A percentile compares a stretch with the other conserved stretches of the same genome.
Evolutionary conservation across 305 asterid species (phyloP).

Genomic region (Rubia occidens): DNA sequence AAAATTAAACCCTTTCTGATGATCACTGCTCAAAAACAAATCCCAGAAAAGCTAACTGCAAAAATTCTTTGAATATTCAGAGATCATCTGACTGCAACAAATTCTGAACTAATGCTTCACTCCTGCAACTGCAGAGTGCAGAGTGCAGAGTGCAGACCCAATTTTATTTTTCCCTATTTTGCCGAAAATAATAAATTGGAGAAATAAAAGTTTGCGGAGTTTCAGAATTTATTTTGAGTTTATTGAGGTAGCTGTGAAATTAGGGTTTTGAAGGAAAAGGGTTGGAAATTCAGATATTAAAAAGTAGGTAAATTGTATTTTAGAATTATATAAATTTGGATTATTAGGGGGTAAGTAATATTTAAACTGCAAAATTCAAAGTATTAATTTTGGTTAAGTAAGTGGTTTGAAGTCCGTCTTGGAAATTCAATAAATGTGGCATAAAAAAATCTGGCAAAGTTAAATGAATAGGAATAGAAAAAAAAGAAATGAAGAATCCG

Average conservation of each 20-base stretch:
- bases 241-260: constrained; percentile 30
- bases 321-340: constrained; percentile 30
- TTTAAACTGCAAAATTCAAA: constrained; percentile 59
- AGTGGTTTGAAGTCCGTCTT: constrained; percentile 80
- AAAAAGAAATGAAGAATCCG: constrained; percentile 25
- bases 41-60: constrained; percentile 2
- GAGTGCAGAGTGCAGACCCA: constrained; percentile 22
- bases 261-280: constrained; percentile 51
- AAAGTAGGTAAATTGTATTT: constrained; percentile 28
- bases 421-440: constrained; percentile 52
- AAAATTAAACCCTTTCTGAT: constrained; percentile 21
- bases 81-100: constrained; percentile 37
- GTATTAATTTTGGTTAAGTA: constrained; percentile 80
- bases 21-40: constrained; percentile 16
- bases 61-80: constrained; percentile 19
- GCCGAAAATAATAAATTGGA: background rate
- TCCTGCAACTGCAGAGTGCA: constrained; percentile 37
- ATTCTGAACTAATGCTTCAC: constrained; percentile 22
- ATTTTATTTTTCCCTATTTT: constrained; percentile 9
- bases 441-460: constrained; percentile 37
- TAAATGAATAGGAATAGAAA: constrained; percentile 32
- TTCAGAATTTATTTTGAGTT: constrained; percentile 12
- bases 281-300: constrained; percentile 16
- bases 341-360: constrained; percentile 40
- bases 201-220: constrained; percentile 14